Conservation (phyloP, 1,284 basidiomycete genomes). For the Ustilago xerochloae region DNA sequence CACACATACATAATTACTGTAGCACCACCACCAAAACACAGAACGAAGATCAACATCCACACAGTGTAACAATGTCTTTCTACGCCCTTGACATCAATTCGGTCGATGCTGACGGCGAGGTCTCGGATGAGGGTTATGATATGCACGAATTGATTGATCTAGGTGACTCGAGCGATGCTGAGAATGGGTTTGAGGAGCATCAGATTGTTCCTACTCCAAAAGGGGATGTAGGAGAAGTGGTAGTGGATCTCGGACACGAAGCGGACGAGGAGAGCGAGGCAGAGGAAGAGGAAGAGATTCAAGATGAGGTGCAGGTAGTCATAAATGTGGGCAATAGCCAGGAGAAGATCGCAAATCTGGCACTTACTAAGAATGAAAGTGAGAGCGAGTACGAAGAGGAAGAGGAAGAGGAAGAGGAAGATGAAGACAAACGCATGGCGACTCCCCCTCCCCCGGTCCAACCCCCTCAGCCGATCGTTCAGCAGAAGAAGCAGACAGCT, state of each 20-base stretch:
- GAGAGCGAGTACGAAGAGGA: background rate
- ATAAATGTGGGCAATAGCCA: background rate
- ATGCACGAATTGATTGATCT: slow-evolving; percentile 14
- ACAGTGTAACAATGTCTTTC: background rate
- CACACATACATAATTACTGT: too few species aligned
- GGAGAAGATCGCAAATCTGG: too few species aligned
- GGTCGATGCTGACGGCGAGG: background rate
- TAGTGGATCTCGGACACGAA: background rate
- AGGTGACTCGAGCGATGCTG: slow-evolving; percentile 18
- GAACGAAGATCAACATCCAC: too few species aligned
- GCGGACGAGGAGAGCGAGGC: background rate
- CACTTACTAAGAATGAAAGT: background rate
- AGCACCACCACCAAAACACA: too few species aligned
- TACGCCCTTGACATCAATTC: background rate
- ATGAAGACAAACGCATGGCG: too few species aligned
- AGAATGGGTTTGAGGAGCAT: background rate
- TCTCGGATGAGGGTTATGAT: slow-evolving; percentile 17
- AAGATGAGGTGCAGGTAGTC: background rate
- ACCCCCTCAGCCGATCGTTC: background rate
- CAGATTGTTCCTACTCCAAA: background rate
- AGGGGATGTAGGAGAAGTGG: background rate
- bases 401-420: background rate
- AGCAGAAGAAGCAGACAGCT: slow-evolving; percentile 2
- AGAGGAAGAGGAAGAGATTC: background rate
- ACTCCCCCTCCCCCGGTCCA: background rate